Evolutionary conservation across 2,329 filamentous ascomycete genomes (phyloP), one percentile per base, ranked within the genome.

Genomic region (Teratosphaeria destructans): DNA sequence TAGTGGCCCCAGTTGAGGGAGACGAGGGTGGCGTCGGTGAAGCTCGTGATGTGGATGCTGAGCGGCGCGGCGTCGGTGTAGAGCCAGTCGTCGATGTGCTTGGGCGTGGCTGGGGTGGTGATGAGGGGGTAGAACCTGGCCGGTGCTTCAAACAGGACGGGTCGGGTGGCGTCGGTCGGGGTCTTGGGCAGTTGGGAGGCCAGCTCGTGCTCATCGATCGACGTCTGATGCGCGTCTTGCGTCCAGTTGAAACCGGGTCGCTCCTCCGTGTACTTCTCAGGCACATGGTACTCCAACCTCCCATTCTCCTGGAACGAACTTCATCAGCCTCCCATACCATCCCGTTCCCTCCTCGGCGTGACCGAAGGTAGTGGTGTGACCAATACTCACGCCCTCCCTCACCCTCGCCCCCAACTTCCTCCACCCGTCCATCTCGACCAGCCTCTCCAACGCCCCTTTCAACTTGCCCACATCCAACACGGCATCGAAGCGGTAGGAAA

Each of bases 1-100:
- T 62, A 62, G 34, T 71, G 68, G 7, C 63, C 61, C 64, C 64
- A 71, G 27, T 61, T 65, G 3, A 70, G n/a, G 3, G 63, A 65
- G 11, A 70, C 57, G 5, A 70, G 23, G 2, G 68, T 69, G 3
- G 64, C 64, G 52, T 71, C 67, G 1, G 56, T 56, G 53, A 71
- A 71, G 32, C 59, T 63, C 1, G 63, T 57, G 43, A 67, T 47
- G 23, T 66, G 65, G 11, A 68, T 35, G 5, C 55, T 63, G 3
- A 70, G 57, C 52, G 64, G 60, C 26, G 68, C 61, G 52, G 61
- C 59, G 43, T 71, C 69, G 3, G 49, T 55, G 34, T 60, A 58
- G 7, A 57, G 43, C 56, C 54, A 63, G 37, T 60, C 60, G 14
- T 62, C 52, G n/a, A 64, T 56, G 14, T 37, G 54, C 14, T 26